Base-by-base conservation (phyloP, 202 grass and related monocot species). In the Carex sylvatica region DNA sequence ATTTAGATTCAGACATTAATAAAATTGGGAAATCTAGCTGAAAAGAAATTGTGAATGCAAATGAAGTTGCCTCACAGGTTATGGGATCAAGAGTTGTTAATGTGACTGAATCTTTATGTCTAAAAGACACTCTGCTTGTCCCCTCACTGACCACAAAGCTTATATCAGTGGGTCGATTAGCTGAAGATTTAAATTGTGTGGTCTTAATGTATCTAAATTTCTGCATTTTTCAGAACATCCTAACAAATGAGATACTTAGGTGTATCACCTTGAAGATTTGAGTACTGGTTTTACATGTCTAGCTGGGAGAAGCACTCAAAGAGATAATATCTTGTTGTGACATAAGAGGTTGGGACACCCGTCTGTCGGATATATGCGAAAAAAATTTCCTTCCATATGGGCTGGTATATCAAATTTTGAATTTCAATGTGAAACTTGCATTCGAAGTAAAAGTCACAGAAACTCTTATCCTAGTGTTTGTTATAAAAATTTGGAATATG, bases 191-290 rank as follows among this genome's bases (percentile, higher is more conserved):
- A 35, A 35, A 35, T 4, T 35, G 33, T 35, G 33, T 35, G 33
- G 33, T 35, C 3, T 35, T 35, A 35, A 35, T 35, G 33, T 35
- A 35, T 35, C 33, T 4, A 35, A 35, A 35, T 4, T 35, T 35
- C 4, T 35, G 4, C 33, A 35, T 35, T 35, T 35, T 35, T 35
- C 33, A 35, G 4, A 6, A 40, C 38, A 40, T 40, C 38, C 31
- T 79, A 1, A 79, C 22, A 0, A 58, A 56, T 22, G 74, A 79
- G 74, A 79, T 79, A 54, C 22, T 79, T 79, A 51, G 74, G 22
- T 58, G 10, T 79, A 79, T 56, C 26, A 54, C 2, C 6, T 79
- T 8, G 42, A 79, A 54, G 51, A 79, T 1, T 59, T 79, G 2
- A 33, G 11, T 33, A 8, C 35, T 8, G 24, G 51, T 5, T 3